Evolutionary conservation across 441 rosid species (phyloP).

Genomic region (Aquilaria agallochum): DNA sequence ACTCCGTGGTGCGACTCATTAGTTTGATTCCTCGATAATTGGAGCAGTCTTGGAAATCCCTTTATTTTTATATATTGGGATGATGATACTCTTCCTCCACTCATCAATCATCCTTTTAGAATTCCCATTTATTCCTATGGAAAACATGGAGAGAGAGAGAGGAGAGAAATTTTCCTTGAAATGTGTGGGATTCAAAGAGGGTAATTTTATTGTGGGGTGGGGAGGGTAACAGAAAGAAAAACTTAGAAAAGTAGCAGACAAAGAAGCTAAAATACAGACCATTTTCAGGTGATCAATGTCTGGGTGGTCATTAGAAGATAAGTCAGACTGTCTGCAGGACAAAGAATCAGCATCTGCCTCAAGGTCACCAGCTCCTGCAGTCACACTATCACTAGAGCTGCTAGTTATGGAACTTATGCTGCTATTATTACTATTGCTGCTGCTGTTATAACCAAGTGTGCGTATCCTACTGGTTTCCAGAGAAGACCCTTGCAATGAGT

Average conservation of each 20-base stretch:
- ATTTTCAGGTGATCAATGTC: conserved; percentile 65
- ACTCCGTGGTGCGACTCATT: no score
- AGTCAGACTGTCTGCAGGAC: conserved; percentile 84
- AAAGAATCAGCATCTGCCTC: conserved; percentile 99
- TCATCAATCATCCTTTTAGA: no score
- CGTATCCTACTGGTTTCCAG: conserved; percentile 55
- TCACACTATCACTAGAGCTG: conserved; percentile 92
- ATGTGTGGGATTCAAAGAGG: no score
- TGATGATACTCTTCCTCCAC: no score
- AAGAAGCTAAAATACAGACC: conserved; percentile 45
- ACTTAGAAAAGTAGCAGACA: conserved; percentile 7
- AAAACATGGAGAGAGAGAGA: no score
- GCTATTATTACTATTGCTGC: conserved; percentile 95
- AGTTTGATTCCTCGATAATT: no score
- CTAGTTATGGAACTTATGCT: conserved; percentile 93
- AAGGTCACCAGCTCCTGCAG: conserved; percentile 76
- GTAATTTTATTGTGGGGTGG: no score
- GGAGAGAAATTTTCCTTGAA: no score
- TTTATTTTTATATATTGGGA: no score
- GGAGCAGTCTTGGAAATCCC: no score
- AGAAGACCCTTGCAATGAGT: conserved; percentile 66
- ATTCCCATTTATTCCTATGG: no score
- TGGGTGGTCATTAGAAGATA: conserved; percentile 74
- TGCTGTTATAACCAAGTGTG: conserved; percentile 71
- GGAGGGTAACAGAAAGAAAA: conserved; percentile 1